These are phyloP conservation scores for Thermomyces lanuginosus DNA, from an alignment of 2,329 filamentous ascomycete genomes.

Conservation along the genomic window DNA sequence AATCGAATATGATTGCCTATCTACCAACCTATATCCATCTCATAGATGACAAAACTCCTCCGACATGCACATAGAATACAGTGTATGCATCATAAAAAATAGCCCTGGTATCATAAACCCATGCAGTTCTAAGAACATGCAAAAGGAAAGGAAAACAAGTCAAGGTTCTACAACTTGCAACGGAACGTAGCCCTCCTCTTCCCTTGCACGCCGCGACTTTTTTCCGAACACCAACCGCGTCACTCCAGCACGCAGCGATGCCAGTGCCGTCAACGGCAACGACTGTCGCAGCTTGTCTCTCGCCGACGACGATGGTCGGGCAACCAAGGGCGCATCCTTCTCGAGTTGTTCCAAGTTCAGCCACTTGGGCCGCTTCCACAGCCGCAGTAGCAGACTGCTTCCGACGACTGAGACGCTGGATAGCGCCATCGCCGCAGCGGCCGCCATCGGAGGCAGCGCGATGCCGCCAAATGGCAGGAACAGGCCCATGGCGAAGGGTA, in stretches of 20 bases:
- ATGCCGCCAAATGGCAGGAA: constrained; percentile 80
- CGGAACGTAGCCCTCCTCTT: constrained; percentile 30
- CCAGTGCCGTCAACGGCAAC: constrained; percentile 8
- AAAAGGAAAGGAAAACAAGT: constrained; percentile 1
- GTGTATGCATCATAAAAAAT: too few species aligned
- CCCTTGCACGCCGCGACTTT: constrained; percentile 9
- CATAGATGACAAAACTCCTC: too few species aligned
- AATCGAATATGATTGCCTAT: too few species aligned
- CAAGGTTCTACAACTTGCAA: constrained; percentile 28
- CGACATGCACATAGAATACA: too few species aligned
- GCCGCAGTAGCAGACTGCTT: constrained; percentile 66
- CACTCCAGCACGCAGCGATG: constrained; percentile 7
- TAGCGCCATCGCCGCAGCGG: constrained; percentile 82
- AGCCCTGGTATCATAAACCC: too few species aligned
- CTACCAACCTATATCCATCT: too few species aligned
- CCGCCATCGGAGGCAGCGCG: constrained; percentile 76
- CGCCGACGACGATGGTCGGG: constrained; percentile 9
- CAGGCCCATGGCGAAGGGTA: constrained; percentile 93
- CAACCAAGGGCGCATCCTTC: constrained; percentile 31
- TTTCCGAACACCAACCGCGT: constrained; percentile 17
- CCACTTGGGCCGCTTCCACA: constrained; percentile 73
- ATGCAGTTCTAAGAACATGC: too few species aligned
- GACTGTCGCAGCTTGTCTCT: constrained; percentile 18
- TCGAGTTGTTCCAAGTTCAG: constrained; percentile 58
- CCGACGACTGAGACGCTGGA: constrained; percentile 81